Conservation (phyloP, 2,329 filamentous ascomycete genomes). For the Ophiocordyceps polyrhachis-furcata region DNA sequence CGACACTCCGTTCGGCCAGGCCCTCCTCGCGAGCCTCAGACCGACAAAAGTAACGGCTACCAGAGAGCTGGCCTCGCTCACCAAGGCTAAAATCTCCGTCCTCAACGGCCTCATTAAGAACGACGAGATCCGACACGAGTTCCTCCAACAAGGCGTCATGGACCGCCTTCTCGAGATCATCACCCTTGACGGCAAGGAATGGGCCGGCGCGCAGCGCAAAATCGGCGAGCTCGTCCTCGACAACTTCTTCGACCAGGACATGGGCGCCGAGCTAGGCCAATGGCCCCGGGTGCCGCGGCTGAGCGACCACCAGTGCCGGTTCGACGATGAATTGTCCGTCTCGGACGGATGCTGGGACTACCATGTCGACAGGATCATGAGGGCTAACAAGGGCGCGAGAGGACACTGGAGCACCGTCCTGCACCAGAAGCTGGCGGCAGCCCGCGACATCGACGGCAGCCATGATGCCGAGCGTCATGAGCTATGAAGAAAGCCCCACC, state of each 20-base stretch:
- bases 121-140: conserved; percentile 31
- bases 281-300: conserved; percentile 28
- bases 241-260: conserved; percentile 46
- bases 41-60: conserved; percentile 10
- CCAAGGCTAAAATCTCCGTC: conserved; percentile 25
- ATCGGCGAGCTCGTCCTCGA: conserved; percentile 41
- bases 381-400: conserved; percentile 16
- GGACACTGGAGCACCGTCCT: conserved; percentile 28
- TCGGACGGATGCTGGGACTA: conserved; percentile 41
- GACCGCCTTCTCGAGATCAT: conserved; percentile 33
- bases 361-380: conserved; percentile 23
- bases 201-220: conserved; percentile 32
- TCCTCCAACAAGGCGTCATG: conserved; percentile 36
- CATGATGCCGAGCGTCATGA: not conserved
- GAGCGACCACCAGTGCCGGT: conserved; percentile 18
- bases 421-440: conserved; percentile 14
- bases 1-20: conserved; percentile 14
- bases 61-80: conserved; percentile 9
- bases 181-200: conserved; percentile 23
- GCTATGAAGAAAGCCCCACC: not conserved
- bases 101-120: conserved; percentile 39
- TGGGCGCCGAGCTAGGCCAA: conserved; percentile 37
- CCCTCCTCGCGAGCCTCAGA: conserved; percentile 21
- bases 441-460: conserved; percentile 1
- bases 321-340: conserved; percentile 10